These are phyloP conservation scores for Stemphylium beticola DNA, from an alignment of 2,329 filamentous ascomycete genomes.

Conservation along the genomic window DNA sequence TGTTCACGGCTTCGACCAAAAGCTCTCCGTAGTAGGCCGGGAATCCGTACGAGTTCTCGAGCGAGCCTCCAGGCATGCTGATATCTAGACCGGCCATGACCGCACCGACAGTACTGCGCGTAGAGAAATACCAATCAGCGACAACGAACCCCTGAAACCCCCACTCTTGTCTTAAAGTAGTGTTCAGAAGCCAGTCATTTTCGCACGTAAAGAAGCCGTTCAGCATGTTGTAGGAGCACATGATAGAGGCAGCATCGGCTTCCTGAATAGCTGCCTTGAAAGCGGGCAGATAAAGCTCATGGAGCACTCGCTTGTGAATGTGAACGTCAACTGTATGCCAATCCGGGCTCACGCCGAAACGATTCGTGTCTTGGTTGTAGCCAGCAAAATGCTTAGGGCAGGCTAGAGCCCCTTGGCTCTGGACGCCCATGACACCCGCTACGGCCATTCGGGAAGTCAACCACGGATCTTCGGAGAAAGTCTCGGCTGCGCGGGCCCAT, in stretches of 20 bases:
- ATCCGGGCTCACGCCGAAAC: too few species aligned
- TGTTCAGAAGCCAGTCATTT: too few species aligned
- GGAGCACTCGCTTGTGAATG: slow-evolving; percentile 64
- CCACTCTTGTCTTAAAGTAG: too few species aligned
- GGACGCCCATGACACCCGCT: slow-evolving; percentile 47
- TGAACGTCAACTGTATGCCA: slow-evolving; percentile 20
- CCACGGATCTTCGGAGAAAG: too few species aligned
- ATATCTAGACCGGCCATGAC: slow-evolving; percentile 11
- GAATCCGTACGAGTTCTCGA: slow-evolving; percentile 3
- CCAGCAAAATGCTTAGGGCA: slow-evolving; percentile 64
- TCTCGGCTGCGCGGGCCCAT: too few species aligned
- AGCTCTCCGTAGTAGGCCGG: not conserved
- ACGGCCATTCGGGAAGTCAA: not conserved
- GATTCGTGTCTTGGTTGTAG: slow-evolving; percentile 30
- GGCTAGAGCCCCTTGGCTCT: slow-evolving; percentile 47
- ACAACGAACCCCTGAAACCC: too few species aligned
- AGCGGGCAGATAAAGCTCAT: slow-evolving; percentile 51
- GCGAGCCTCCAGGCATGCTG: slow-evolving; percentile 9
- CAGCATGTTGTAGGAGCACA: not conserved
- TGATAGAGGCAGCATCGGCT: slow-evolving; percentile 5
- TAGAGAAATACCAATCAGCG: too few species aligned
- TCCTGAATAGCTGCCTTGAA: slow-evolving; percentile 9
- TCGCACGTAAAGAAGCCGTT: too few species aligned
- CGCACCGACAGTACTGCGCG: not conserved
- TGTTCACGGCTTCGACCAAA: too few species aligned